Conservation (phyloP, 805 yeast species). For the Blastobotrys muscicola region DNA sequence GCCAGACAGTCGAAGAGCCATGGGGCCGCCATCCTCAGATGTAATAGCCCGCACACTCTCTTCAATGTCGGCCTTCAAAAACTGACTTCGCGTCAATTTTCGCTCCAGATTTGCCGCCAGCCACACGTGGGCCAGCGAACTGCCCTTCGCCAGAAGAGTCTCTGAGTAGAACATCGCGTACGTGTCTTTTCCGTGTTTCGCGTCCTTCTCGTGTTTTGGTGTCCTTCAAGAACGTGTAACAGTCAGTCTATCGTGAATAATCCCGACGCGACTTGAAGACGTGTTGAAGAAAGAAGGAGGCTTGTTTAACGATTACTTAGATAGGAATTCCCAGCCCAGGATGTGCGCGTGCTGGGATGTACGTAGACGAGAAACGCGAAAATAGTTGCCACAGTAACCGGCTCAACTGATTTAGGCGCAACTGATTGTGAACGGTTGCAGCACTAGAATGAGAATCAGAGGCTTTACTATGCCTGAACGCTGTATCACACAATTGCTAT, state of each 20-base stretch:
- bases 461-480: not conserved
- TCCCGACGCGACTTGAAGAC: too few relatives aligned
- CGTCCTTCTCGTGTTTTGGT: not conserved
- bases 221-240: too few relatives aligned
- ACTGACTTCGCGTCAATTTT: conserved; percentile 61
- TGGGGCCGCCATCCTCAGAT: conserved; percentile 40
- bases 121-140: conserved; percentile 88
- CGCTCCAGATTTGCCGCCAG: conserved; percentile 83
- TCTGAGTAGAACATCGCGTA: conserved; percentile 41
- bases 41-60: conserved; percentile 60
- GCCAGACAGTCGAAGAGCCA: conserved; percentile 75
- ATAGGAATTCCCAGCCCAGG: too few relatives aligned
- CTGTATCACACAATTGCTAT: too few relatives aligned
- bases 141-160: conserved; percentile 51
- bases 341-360: too few relatives aligned
- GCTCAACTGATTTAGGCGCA: too few relatives aligned
- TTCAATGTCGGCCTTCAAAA: conserved; percentile 59
- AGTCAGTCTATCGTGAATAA: too few relatives aligned
- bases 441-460: not conserved
- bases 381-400: too few relatives aligned
- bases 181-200: not conserved
- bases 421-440: not conserved
- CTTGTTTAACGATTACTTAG: too few relatives aligned
- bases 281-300: too few relatives aligned
- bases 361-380: too few relatives aligned